These are phyloP conservation scores for Leccinum subrobustum DNA, from an alignment of 1,284 basidiomycete species.

Conservation along the genomic window DNA sequence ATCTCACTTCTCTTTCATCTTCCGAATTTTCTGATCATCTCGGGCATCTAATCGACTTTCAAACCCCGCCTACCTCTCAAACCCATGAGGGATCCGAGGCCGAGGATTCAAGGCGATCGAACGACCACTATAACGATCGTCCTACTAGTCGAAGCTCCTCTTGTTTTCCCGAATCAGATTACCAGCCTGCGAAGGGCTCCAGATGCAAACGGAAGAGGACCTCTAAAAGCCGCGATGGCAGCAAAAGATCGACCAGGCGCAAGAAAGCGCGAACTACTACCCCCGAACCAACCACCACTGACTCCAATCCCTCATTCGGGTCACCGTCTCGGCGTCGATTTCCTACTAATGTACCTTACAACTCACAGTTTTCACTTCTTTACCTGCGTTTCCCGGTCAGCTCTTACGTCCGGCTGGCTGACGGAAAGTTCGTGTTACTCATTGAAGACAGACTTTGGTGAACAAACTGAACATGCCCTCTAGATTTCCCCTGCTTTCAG, in stretches of 20 bases:
- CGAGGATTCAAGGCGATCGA: neutral
- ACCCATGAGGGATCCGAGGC: neutral
- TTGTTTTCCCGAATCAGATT: slow-evolving; percentile 4
- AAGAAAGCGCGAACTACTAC: slow-evolving; percentile 11
- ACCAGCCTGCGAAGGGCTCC: slow-evolving; percentile 21
- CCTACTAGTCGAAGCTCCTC: neutral
- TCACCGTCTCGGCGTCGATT: slow-evolving; percentile 41
- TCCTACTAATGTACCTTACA: slow-evolving; percentile 45
- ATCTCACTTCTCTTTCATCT: slow-evolving; percentile 33
- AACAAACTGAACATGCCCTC: neutral
- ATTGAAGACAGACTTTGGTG: neutral
- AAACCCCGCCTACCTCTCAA: slow-evolving; percentile 25
- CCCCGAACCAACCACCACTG: neutral
- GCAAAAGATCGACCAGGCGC: slow-evolving; percentile 9
- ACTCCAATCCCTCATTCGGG: slow-evolving; percentile 1
- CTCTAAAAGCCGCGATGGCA: slow-evolving; percentile 8
- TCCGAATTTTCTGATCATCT: slow-evolving; percentile 8
- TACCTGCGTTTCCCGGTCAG: slow-evolving; percentile 67
- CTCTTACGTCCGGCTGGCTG: slow-evolving; percentile 43
- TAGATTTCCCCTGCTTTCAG: slow-evolving; percentile 36
- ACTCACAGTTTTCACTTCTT: slow-evolving; percentile 51
- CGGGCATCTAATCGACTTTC: neutral
- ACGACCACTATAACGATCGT: neutral
- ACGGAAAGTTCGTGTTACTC: slow-evolving; percentile 30
- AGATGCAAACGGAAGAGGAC: slow-evolving; percentile 22